Percentiles rank a stretch among this genome's conserved stretches.
Evolutionary conservation across 306 rosid species (phyloP).

Genomic region (Medicago lupulina): DNA sequence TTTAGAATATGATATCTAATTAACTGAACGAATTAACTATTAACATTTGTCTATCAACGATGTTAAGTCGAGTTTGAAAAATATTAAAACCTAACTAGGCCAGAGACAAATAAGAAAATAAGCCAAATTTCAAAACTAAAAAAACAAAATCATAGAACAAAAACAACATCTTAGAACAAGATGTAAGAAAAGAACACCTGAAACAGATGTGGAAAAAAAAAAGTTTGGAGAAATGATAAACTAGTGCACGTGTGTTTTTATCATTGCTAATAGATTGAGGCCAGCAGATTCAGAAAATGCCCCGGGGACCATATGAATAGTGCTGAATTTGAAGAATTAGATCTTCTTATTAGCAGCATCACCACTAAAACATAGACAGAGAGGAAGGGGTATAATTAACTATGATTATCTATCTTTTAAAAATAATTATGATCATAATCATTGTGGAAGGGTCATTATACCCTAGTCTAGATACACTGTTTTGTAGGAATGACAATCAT

Average conservation of each 20-base stretch:
- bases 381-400: background rate
- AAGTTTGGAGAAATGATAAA: slow-evolving; percentile 40
- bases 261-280: slow-evolving; percentile 42
- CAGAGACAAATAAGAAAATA: background rate
- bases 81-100: background rate
- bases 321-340: slow-evolving; percentile 19
- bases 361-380: background rate
- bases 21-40: too few species aligned
- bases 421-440: slow-evolving; percentile 29
- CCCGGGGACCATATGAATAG: slow-evolving; percentile 60
- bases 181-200: slow-evolving; percentile 51
- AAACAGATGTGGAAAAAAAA: slow-evolving; percentile 43
- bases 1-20: too few species aligned
- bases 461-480: background rate
- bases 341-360: slow-evolving; percentile 14
- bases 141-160: slow-evolving; percentile 39
- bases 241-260: slow-evolving; percentile 58
- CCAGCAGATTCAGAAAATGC: slow-evolving; percentile 35
- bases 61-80: background rate
- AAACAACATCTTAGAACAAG: slow-evolving; percentile 27
- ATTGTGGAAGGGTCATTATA: slow-evolving; percentile 28
- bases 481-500: slow-evolving; percentile 13
- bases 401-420: background rate
- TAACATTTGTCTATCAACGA: too few species aligned
- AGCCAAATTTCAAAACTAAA: slow-evolving; percentile 44